Evolutionary conservation across 192 early-diverging fungal species (phyloP), one percentile per base, ranked within the genome.

Genomic region (Obelidium mucronatum): DNA sequence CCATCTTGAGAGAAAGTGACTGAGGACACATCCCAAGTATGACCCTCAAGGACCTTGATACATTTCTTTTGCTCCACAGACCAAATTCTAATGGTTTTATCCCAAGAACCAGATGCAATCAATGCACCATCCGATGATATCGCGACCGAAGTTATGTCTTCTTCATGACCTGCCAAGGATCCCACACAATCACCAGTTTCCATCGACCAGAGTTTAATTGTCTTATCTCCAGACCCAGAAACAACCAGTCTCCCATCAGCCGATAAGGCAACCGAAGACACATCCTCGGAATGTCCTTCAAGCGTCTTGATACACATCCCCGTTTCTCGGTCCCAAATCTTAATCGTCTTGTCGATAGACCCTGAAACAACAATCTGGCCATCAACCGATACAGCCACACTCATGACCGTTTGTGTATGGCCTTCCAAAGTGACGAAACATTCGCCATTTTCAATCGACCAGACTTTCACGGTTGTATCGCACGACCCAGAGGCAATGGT

Each of bases 401-500:
- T 19, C 5, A 19, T 30, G 4, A 58, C 55, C 8, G 4, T 6
- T 19, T 30, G n/a, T 5, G 5, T 15, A 52, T 58, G 55, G 8
- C 55, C 55, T 5, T 28, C 8, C n/a, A 30, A 24, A 58, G 19
- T 30, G 11, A 5, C 8, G 5, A 40, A 5, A 52, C 66, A 68
- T 6, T 68, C 42, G 15, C 61, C 39, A 19, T 69, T 80, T 13
- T 56, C 26, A 2, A 67, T 53, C 34, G 76, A 62, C 77, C 77
- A 77, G 22, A 79, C 34, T 44, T 67, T 75, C 22, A 70, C 72
- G 19, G 66, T 77, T 1, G 28, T 74, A 53, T 74, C 77, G 55
- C 15, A 33, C 0, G 62, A 35, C n/a, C 71, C 69, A 63, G 92
- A 92, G 19, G 93, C 92, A 40, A 97, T 91, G 35, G 84, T 90